phyloP scores from a whole-genome alignment of 768 basidiomycete species.

The Boletus rex-veris region DNA sequence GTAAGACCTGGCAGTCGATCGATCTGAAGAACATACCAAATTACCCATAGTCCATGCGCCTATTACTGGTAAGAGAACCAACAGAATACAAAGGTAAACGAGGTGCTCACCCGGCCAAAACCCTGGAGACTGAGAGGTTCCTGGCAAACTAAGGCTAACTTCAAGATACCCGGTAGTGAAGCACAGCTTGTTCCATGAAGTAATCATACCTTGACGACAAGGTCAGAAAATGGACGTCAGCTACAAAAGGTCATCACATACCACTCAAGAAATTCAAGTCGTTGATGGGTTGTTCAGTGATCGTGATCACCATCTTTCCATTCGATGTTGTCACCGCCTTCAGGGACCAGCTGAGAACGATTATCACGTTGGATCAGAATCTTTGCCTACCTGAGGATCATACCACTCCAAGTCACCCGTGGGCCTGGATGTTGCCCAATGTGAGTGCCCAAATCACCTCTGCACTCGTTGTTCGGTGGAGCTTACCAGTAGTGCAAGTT shows the following conservation, averaged over 20 bases:
- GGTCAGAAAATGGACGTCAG: slow-evolving; percentile 4
- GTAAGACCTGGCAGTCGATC: slow-evolving; percentile 9
- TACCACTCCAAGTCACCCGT: slow-evolving; percentile 87
- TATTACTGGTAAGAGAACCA: slow-evolving; percentile 17
- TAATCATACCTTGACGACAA: slow-evolving; percentile 53
- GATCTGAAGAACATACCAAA: slow-evolving; percentile 27
- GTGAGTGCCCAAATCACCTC: slow-evolving; percentile 4
- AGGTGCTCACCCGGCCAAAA: slow-evolving; percentile 77
- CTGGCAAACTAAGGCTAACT: slow-evolving; percentile 73
- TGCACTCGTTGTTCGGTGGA: not conserved
- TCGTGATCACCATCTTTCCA: slow-evolving; percentile 79
- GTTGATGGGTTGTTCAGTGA: slow-evolving; percentile 65
- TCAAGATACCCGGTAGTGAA: slow-evolving; percentile 93
- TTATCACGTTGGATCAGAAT: not conserved
- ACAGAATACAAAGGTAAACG: slow-evolving; percentile 3
- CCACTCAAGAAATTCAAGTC: slow-evolving; percentile 84
- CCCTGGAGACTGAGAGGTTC: slow-evolving; percentile 55
- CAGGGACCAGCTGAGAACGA: not conserved
- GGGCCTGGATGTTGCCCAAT: slow-evolving; percentile 33
- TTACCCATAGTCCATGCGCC: slow-evolving; percentile 81
- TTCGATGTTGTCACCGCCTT: slow-evolving; percentile 68
- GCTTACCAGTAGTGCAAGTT: slow-evolving; percentile 79
- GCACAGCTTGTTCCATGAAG: slow-evolving; percentile 93
- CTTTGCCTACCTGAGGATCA: slow-evolving; percentile 53
- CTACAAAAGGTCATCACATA: slow-evolving; percentile 27